Conservation (phyloP, 2,329 filamentous ascomycete genomes). For the Diaporthe vaccinii region DNA sequence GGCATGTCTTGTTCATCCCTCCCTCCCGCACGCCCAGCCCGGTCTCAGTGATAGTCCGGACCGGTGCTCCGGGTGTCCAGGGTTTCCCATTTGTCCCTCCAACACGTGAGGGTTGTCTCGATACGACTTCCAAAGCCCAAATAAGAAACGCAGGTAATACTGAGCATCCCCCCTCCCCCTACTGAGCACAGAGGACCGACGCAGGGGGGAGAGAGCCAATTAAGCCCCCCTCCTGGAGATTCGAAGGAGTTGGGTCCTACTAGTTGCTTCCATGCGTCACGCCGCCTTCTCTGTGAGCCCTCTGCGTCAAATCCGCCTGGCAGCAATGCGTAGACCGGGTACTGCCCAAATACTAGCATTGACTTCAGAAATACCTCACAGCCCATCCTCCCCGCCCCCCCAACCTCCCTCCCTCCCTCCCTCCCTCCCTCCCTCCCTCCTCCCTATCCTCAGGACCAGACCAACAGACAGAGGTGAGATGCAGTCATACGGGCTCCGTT, state of each 20-base stretch:
- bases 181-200: neutral
- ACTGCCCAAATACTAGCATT: slow-evolving; percentile 7
- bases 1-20: neutral
- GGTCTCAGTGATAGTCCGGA: slow-evolving; percentile 17
- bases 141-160: slow-evolving; percentile 20
- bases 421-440: neutral
- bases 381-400: neutral
- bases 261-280: slow-evolving; percentile 18
- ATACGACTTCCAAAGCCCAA: slow-evolving; percentile 1
- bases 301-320: neutral
- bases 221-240: neutral
- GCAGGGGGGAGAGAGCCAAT: slow-evolving; percentile 3
- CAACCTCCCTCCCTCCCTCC: neutral
- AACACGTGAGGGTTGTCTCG: neutral
- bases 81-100: slow-evolving; percentile 1
- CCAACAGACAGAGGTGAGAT: slow-evolving; percentile 12
- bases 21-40: neutral
- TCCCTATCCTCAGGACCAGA: neutral
- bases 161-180: neutral
- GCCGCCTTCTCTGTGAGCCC: neutral
- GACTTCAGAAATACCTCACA: slow-evolving; percentile 27
- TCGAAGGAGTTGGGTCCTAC: slow-evolving; percentile 1
- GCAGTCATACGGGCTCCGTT: slow-evolving; percentile 12
- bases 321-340: neutral
- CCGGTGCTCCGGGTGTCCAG: slow-evolving; percentile 11